These are phyloP conservation scores for Bretziella fagacearum DNA, from an alignment of 2,329 filamentous ascomycete genomes.

Conservation along the genomic window DNA sequence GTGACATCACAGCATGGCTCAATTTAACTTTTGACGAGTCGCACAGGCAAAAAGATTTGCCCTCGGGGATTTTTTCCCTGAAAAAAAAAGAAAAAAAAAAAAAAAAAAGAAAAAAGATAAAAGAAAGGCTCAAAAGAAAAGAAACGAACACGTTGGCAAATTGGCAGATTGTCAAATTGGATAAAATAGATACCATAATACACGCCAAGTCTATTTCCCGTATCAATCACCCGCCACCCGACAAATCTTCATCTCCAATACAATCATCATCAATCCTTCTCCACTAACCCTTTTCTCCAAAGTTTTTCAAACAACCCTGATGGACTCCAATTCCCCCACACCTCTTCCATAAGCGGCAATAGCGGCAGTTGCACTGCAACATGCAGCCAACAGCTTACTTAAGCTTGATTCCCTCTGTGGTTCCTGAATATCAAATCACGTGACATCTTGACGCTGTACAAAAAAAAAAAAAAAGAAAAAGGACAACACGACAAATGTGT, in stretches of 20 bases:
- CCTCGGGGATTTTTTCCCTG: not conserved
- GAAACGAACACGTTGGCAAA: too few species aligned
- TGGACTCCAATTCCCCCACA: not conserved
- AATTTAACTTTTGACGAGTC: not conserved
- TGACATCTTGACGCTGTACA: not conserved
- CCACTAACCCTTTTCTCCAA: too few species aligned
- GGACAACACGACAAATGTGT: too few species aligned
- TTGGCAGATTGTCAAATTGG: too few species aligned
- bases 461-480: not conserved
- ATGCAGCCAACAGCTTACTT: not conserved
- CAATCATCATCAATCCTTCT: too few species aligned
- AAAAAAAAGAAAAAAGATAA: too few species aligned
- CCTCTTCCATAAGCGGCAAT: not conserved
- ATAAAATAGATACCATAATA: too few species aligned
- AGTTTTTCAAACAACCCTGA: not conserved
- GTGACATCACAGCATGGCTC: not conserved
- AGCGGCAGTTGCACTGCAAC: not conserved
- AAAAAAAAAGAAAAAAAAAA: too few species aligned
- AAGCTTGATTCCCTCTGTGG: not conserved
- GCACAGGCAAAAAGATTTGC: not conserved
- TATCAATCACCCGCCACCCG: too few species aligned
- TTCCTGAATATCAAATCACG: not conserved
- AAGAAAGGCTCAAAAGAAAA: too few species aligned
- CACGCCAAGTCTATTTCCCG: too few species aligned
- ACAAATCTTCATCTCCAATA: too few species aligned